Conservation (phyloP, 2,329 filamentous ascomycete genomes). For the Cladosporium halotolerans region DNA sequence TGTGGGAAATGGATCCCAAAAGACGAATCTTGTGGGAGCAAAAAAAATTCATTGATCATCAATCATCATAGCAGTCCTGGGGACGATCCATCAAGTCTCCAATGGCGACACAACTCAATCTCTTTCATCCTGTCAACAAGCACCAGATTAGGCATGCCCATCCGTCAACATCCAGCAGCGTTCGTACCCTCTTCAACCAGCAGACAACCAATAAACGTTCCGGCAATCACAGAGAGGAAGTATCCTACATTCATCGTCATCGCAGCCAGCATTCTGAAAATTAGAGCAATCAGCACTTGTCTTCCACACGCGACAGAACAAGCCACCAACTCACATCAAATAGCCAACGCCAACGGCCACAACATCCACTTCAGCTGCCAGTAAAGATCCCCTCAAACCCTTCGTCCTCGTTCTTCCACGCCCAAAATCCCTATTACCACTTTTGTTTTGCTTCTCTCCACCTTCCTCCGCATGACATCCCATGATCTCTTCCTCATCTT, state of each 20-base stretch:
- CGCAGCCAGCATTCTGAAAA: conserved; percentile 72
- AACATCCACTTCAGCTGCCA: conserved; percentile 63
- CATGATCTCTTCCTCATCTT: background rate
- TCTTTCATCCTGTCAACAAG: background rate
- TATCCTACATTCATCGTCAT: conserved; percentile 86
- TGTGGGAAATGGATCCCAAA: background rate
- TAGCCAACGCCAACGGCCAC: conserved; percentile 68
- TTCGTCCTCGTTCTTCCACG: conserved; percentile 48
- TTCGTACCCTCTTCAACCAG: conserved; percentile 21
- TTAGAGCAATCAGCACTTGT: background rate
- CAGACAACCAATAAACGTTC: conserved; percentile 63
- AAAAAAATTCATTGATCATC: background rate
- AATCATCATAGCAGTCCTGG: background rate
- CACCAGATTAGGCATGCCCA: too few species aligned
- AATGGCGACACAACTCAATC: background rate
- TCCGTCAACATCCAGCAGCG: conserved; percentile 9
- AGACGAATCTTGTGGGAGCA: background rate
- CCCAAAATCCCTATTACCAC: background rate
- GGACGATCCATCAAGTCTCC: background rate
- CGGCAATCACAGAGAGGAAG: conserved; percentile 66
- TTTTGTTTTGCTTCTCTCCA: background rate
- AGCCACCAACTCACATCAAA: conserved; percentile 60
- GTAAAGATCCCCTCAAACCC: conserved; percentile 65
- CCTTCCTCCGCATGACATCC: background rate
- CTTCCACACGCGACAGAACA: background rate